Percentiles rank a stretch among this genome's conserved stretches.
Evolutionary conservation across 2,329 filamentous ascomycete genomes (phyloP).

Genomic region (Pseudogymnoascus pannorum): DNA sequence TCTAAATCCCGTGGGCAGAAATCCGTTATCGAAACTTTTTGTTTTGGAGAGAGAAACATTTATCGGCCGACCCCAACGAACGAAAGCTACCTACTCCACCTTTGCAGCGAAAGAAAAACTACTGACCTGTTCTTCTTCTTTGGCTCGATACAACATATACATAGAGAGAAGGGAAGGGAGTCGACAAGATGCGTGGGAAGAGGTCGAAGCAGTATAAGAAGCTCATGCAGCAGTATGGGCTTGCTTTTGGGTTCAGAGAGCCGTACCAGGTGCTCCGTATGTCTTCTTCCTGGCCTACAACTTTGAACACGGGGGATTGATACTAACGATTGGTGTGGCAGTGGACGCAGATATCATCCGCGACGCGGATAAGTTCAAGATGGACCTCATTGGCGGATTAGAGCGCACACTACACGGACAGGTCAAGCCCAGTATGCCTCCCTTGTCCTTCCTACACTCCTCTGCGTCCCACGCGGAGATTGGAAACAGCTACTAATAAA

Average conservation of each 20-base stretch:
- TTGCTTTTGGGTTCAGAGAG: conserved; percentile 84
- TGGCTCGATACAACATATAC: too few relatives aligned
- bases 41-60: background rate
- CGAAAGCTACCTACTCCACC: background rate
- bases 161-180: background rate
- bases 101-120: too few relatives aligned
- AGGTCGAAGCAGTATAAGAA: conserved; percentile 71
- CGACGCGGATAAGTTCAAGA: conserved; percentile 77
- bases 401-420: conserved; percentile 80
- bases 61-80: background rate
- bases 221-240: conserved; percentile 86
- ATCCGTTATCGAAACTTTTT: background rate
- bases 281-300: conserved; percentile 10
- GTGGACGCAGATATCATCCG: conserved; percentile 80
- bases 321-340: conserved; percentile 21
- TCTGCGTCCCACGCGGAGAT: too few relatives aligned
- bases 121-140: too few relatives aligned
- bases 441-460: too few relatives aligned
- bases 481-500: too few relatives aligned
- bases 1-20: background rate
- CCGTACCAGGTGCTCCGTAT: conserved; percentile 82
- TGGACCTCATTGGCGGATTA: conserved; percentile 73
- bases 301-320: background rate
- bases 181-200: conserved; percentile 57
- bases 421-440: conserved; percentile 65